Base-by-base conservation (phyloP, 192 early-diverging fungal genomes). In the Podila horticola region DNA sequence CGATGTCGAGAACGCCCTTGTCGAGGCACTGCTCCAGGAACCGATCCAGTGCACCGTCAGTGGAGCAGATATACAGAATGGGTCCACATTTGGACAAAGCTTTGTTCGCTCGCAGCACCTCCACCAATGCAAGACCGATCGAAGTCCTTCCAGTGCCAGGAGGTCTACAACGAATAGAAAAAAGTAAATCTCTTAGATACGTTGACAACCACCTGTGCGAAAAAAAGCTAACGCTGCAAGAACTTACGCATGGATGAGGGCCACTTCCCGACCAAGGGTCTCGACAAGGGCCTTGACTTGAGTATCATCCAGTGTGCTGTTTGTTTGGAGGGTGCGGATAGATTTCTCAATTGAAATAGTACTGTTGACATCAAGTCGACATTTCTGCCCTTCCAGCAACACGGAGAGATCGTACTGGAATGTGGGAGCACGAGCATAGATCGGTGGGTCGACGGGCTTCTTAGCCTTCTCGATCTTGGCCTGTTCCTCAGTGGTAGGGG, bases 31-130 rank as follows among this genome's bases (percentile, higher is more conserved):
- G 82, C 58, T 88, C 86, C 0, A 91, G 61, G 66, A 91, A 91
- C 67, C 89, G 88, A 52, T 90, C 90, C 13, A 91, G 65, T 2
- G 90, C 90, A 59, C 89, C 89, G 62, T 91, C 90, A 12, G 90
- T 91, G 58, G 83, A 88, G 49, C 85, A 86, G 22, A 91, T 82
- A 29, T 77, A 69, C 5, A 91, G 72, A 51, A 90, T 85, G 1
- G 86, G 90, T 24, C 66, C 76, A 15, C 77, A 66, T 15, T 69
- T 75, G 33, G 72, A 71, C 6, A 4, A 29, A 10, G 57, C n/a
- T 26, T 67, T 75, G 76, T 83, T 82, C 29, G 72, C 68, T 4
- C 79, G 48, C 3, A 88, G 81, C 13, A 85, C 84, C 17, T 61
- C 62, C 67, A 88, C 84, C 31, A 85, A 48, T 66, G 87, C 72